Evolutionary conservation across 2,329 filamentous ascomycete genomes (phyloP).

Genomic region (Neofusicoccum kwambonambiense): DNA sequence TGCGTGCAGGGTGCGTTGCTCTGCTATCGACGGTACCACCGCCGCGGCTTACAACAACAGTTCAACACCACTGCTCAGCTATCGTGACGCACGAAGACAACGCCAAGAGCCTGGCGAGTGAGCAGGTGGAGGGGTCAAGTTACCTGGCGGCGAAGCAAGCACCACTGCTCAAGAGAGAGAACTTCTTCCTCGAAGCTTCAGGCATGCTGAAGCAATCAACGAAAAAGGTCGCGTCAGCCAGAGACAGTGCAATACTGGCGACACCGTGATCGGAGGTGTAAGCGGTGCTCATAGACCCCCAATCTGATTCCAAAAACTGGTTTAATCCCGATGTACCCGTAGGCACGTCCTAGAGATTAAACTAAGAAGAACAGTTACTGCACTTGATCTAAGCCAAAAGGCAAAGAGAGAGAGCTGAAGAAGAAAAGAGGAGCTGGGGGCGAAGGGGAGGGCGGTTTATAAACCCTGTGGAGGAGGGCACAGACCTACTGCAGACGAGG

Average conservation of each 20-base stretch:
- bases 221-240: slow-evolving; percentile 1
- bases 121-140: not conserved
- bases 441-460: not conserved
- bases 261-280: not conserved
- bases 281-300: not conserved
- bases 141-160: not conserved
- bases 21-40: too few relatives aligned
- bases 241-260: not conserved
- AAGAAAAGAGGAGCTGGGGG: not conserved
- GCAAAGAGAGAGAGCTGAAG: slow-evolving; percentile 5
- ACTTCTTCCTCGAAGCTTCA: not conserved
- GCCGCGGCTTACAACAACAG: too few relatives aligned
- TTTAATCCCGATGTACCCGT: not conserved
- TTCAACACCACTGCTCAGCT: too few relatives aligned
- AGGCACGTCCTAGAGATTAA: not conserved
- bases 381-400: slow-evolving; percentile 2
- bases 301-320: not conserved
- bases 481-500: too few relatives aligned
- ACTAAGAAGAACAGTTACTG: not conserved
- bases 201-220: not conserved
- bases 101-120: not conserved
- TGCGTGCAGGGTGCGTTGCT: too few relatives aligned
- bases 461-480: too few relatives aligned
- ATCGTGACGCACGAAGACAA: not conserved
- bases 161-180: not conserved